Base-by-base conservation (phyloP, 2,329 filamentous ascomycete genomes). In the Magnaporthales sp. region DNA sequence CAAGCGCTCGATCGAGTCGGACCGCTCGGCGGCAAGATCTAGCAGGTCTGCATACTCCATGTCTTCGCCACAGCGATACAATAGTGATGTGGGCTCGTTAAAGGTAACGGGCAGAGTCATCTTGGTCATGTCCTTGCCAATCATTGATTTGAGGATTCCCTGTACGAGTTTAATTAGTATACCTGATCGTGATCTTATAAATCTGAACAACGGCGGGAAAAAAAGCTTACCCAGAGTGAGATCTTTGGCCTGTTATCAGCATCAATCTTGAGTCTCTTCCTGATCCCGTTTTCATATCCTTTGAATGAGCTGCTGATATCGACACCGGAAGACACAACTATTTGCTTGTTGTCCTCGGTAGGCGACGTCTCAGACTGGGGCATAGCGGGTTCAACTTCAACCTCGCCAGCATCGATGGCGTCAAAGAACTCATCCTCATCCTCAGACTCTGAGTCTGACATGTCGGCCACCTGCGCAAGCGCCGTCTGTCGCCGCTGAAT, bases 51-150 rank as follows among this genome's bases (percentile, higher is more conserved):
- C 91, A 74, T 99, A 99, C 78, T 99, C 95, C 91, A 99, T 94
- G 74, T 99, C 95, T 79, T 99, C 95, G 5, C 92, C 92, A 60
- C 96, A 94, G 75, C 95, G 91, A 77, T 98, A 95, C 9, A 99
- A 84, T 13, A 99, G 82, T 6, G 95, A 98, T 0, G 95, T 99
- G 0, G 95, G 95, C 77, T 99, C 95, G 78, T 99, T 99, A 82
- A 99, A 98, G 0, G 95, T 97, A 2, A 99, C 95, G 0, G 95
- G 95, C 24, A 99, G 81, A 0, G 95, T 98, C 94, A 99, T 99
- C 81, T 96, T 98, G 51, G 95, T 98, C 95, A 99, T 98, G 75
- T 99, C 95, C 77, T 99, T 98, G 70, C 95, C 95, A 78, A 99
- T 97, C 95, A 99, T 98, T 26, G 94, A 98, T 80, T 98, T 99